Conservation (phyloP, 345 rosid species). For the Lepidium didymum region DNA sequence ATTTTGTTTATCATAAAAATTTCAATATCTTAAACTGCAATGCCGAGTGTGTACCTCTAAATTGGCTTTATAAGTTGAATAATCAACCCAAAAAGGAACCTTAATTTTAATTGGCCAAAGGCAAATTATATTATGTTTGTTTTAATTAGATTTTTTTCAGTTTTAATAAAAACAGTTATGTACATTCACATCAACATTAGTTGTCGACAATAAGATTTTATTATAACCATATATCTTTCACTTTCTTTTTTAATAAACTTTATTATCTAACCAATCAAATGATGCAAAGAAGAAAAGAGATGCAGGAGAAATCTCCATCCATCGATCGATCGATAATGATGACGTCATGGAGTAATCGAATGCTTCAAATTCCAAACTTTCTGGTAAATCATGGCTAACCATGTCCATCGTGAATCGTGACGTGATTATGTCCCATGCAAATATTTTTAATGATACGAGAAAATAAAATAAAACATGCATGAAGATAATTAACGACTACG, state of each 20-base stretch:
- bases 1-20: background rate
- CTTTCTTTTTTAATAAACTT: background rate
- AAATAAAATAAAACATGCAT: conserved; percentile 10
- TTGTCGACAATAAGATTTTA: background rate
- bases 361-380: conserved; percentile 22
- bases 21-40: background rate
- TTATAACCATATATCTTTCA: background rate
- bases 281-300: conserved; percentile 3
- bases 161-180: background rate
- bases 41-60: background rate
- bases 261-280: background rate
- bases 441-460: background rate
- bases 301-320: background rate
- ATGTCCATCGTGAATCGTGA: conserved; percentile 24
- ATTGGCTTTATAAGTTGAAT: background rate
- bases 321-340: background rate
- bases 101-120: background rate
- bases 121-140: background rate
- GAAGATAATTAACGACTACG: conserved; percentile 32
- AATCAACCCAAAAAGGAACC: background rate
- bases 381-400: conserved; percentile 28
- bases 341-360: conserved; percentile 9
- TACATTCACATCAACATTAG: background rate
- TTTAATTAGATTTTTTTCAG: background rate
- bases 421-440: conserved; percentile 21